Evolutionary conservation across 306 rosid species (phyloP), one percentile per base, ranked within the genome.

Genomic region (Cicer cuneatum): DNA sequence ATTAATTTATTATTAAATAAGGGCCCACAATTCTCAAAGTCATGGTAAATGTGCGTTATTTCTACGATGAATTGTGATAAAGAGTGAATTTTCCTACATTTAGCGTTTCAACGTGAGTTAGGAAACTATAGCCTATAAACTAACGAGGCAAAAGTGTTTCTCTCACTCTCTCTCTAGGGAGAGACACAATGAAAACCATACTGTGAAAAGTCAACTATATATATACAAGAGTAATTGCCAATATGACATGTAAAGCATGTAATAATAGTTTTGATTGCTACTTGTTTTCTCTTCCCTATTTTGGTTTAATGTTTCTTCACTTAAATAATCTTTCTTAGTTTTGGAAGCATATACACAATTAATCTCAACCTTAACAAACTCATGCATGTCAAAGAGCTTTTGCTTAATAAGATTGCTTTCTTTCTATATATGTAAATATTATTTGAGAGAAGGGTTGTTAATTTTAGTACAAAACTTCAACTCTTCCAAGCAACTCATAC

Each of bases 61-160:
- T 10, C n/a, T 47, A 46, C 48, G 1, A 24, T 10, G 62, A 41
- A 10, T 60, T 18, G 37, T 45, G 47, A 70, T 48, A 19, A 77
- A 57, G 37, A 57, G 43, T 54, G 69, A 13, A 29, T 57, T 46
- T 48, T 73, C 49, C 83, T 64, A 35, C 62, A 45, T 58, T n/a
- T 68, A 59, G 38, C 12, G 68, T 66, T 54, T 56, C 59, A 67
- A 15, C 29, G 11, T 39, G 19, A 66, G 35, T 14, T 35, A 66
- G 19, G 75, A 66, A 80, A 73, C 13, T 48, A 7, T 47, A 18
- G 11, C 13, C 29, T 18, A 37, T 57, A 57, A 38, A 57, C 49
- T 47, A 73, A 39, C 65, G 7, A 5, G 29, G 66, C 35, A 53
- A 65, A 37, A 4, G 38, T 38, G 51, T 38, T 57, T 45, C 16